phyloP scores from a whole-genome alignment of 495 filamentous ascomycete genomes.

The Talaromyces borbonicus region DNA sequence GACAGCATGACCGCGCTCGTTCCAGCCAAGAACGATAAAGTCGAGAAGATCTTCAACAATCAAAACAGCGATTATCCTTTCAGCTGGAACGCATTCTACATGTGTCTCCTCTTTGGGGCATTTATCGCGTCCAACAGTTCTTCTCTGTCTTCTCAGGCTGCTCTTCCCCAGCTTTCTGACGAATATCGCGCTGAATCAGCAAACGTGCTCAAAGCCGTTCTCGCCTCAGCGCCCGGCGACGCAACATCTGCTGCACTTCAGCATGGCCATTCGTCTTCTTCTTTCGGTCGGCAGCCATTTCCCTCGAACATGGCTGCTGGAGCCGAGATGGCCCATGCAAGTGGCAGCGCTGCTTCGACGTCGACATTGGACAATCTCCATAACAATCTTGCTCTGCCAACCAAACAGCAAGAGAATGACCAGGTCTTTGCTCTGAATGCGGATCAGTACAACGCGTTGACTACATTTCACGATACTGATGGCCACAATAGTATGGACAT shows the following conservation, averaged over 20 bases:
- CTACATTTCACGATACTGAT: slow-evolving; percentile 37
- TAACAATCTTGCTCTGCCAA: slow-evolving; percentile 62
- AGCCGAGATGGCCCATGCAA: slow-evolving; percentile 41
- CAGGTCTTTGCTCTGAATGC: slow-evolving; percentile 78
- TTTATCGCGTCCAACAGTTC: slow-evolving; percentile 85
- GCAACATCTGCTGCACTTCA: slow-evolving; percentile 30
- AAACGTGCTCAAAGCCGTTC: slow-evolving; percentile 76
- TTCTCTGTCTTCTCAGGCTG: slow-evolving; percentile 41
- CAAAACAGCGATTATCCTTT: slow-evolving; percentile 40
- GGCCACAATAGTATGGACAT: slow-evolving; percentile 31
- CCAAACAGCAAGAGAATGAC: slow-evolving; percentile 78
- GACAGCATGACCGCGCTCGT: slow-evolving; percentile 10
- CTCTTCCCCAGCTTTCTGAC: slow-evolving; percentile 77
- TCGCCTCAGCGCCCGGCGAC: slow-evolving; percentile 51
- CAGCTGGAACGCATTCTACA: slow-evolving; percentile 49
- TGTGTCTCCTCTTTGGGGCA: slow-evolving; percentile 92
- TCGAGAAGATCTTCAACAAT: slow-evolving; percentile 61
- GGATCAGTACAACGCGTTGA: slow-evolving; percentile 84
- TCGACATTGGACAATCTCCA: slow-evolving; percentile 69
- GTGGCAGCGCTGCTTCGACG: slow-evolving; percentile 42
- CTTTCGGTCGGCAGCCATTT: slow-evolving; percentile 40
- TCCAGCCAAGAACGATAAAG: slow-evolving; percentile 25
- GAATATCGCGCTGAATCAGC: slow-evolving; percentile 90
- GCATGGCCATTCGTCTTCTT: slow-evolving; percentile 34
- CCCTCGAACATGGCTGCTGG: too few species aligned